These are phyloP conservation scores for Fraxinus floribunda DNA, from an alignment of 305 asterid genomes.

Conservation along the genomic window DNA sequence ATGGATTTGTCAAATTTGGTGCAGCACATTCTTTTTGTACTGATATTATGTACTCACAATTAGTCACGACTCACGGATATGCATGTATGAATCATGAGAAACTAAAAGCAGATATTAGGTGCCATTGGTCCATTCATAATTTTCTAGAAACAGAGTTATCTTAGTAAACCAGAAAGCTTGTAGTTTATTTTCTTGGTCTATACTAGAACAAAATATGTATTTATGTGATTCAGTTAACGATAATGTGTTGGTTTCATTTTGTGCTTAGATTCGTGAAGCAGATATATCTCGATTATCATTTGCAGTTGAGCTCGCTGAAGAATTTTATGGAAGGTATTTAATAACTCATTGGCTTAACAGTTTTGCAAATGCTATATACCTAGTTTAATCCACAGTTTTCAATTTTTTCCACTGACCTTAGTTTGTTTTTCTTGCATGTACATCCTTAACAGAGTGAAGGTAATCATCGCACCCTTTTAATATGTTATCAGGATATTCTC, in stretches of 20 bases:
- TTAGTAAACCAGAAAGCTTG: background rate
- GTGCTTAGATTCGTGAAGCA: constrained; percentile 88
- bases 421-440: constrained; percentile 26
- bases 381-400: constrained; percentile 8
- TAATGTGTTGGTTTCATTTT: constrained; percentile 6
- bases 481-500: background rate
- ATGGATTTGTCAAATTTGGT: background rate
- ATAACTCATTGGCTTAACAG: constrained; percentile 17
- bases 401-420: constrained; percentile 33
- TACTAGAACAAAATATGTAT: background rate
- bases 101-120: background rate
- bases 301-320: constrained; percentile 99
- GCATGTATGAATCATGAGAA: background rate
- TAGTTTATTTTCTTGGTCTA: background rate
- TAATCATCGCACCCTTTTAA: constrained; percentile 28
- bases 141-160: background rate
- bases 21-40: background rate
- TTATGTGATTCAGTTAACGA: background rate
- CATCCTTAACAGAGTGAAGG: constrained; percentile 77
- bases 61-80: background rate
- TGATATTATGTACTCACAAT: background rate
- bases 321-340: constrained; percentile 87
- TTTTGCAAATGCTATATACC: constrained; percentile 8
- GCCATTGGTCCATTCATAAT: background rate
- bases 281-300: constrained; percentile 93